Percentiles rank a stretch among this genome's conserved stretches.
phyloP scores from a whole-genome alignment of 129 eudicot species.

The Centrapalus pauciflorus region DNA sequence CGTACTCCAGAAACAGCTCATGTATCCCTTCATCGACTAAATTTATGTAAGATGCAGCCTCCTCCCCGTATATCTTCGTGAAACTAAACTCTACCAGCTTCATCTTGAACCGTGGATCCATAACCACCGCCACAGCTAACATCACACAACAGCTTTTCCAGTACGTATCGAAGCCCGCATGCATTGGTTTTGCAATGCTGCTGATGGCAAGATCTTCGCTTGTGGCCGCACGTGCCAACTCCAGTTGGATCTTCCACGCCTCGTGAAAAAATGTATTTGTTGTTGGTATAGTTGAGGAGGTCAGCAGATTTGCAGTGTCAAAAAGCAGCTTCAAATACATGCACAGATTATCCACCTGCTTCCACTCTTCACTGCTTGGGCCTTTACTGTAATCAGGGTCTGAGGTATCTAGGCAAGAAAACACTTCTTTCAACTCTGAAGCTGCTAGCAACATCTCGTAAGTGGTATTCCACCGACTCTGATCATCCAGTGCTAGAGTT shows the following conservation, averaged over 20 bases:
- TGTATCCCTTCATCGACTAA: slow-evolving; percentile 92
- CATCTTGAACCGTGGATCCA: slow-evolving; percentile 98
- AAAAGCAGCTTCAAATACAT: slow-evolving; percentile 58
- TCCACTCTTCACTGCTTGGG: slow-evolving; percentile 78
- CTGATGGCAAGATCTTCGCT: slow-evolving; percentile 55
- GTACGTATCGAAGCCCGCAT: slow-evolving; percentile 68
- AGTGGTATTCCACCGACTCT: slow-evolving; percentile 79
- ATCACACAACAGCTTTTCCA: slow-evolving; percentile 71
- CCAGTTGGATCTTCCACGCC: slow-evolving; percentile 93
- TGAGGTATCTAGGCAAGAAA: slow-evolving; percentile 75
- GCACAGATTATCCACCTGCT: slow-evolving; percentile 53
- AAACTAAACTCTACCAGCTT: slow-evolving; percentile 92
- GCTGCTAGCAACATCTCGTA: slow-evolving; percentile 86
- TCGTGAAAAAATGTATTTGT: slow-evolving; percentile 88
- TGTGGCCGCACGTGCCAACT: slow-evolving; percentile 64
- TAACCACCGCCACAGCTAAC: slow-evolving; percentile 80
- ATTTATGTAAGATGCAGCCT: slow-evolving; percentile 51
- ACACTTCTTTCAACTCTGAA: slow-evolving; percentile 78
- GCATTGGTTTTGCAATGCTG: slow-evolving; percentile 55
- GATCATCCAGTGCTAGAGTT: slow-evolving; percentile 67
- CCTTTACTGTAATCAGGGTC: slow-evolving; percentile 76
- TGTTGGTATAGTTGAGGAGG: slow-evolving; percentile 43
- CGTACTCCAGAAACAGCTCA: slow-evolving; percentile 72
- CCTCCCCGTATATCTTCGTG: slow-evolving; percentile 76
- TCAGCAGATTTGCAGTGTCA: slow-evolving; percentile 67